Percentiles rank a stretch among this genome's conserved stretches.
Conservation (phyloP, 2,329 filamentous ascomycete species). For the Fusarium equiseti region DNA sequence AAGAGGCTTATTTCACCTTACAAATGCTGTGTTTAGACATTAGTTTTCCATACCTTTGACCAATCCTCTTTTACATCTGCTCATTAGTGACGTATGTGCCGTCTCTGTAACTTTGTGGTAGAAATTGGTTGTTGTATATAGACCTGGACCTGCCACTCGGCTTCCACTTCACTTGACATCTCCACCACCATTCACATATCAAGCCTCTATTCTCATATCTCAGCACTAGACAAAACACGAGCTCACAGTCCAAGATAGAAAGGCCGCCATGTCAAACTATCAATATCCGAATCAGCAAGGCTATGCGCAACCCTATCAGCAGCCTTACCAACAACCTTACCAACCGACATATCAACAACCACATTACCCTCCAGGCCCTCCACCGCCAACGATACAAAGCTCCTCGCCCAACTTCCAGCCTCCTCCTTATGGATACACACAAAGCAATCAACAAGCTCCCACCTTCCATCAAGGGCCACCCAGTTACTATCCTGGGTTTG, state of each 20-base stretch:
- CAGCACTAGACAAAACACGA: background rate
- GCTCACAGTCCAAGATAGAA: rapidly evolving
- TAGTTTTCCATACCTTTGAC: background rate
- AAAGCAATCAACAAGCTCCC: background rate
- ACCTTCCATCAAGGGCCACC: background rate
- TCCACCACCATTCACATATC: rapidly evolving
- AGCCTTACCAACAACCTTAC: background rate
- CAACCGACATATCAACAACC: background rate
- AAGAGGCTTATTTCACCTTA: background rate
- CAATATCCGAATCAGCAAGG: background rate
- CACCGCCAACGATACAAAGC: background rate
- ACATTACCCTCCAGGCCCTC: background rate
- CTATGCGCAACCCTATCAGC: background rate
- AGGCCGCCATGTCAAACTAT: background rate
- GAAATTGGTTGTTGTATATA: background rate
- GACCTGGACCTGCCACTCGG: background rate
- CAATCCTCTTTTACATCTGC: background rate
- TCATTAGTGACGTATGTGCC: background rate
- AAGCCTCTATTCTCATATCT: background rate
- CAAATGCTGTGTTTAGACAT: background rate
- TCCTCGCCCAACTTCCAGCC: background rate
- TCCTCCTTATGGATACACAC: rapidly evolving
- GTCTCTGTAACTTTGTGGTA: background rate
- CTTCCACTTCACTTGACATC: background rate
- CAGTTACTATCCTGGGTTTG: background rate